These are phyloP conservation scores for Tremellales sp. DNA, from an alignment of 1,284 basidiomycete species.

Conservation along the genomic window DNA sequence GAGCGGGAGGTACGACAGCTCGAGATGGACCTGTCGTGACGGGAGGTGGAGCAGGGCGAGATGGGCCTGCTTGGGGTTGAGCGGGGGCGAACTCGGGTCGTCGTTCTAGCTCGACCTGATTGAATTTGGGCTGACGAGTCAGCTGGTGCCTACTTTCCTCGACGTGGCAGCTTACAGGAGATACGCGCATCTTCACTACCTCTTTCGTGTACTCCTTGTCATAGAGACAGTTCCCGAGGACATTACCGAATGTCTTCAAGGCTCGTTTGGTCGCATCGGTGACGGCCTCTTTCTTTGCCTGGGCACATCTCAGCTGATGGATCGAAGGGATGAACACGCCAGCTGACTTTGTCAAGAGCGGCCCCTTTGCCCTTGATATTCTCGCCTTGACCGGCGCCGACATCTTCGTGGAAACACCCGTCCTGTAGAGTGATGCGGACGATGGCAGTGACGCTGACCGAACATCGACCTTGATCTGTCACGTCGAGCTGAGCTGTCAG, in stretches of 20 bases:
- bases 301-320: constrained; percentile 17
- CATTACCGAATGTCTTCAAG: constrained; percentile 85
- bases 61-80: constrained; percentile 17
- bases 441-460: constrained; percentile 76
- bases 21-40: constrained; percentile 9
- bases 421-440: constrained; percentile 82
- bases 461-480: constrained; percentile 63
- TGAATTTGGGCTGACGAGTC: constrained; percentile 64
- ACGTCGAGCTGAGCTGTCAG: constrained; percentile 53
- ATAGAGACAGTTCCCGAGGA: constrained; percentile 92
- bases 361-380: constrained; percentile 78
- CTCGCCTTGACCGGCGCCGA: constrained; percentile 84
- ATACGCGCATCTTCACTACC: constrained; percentile 77
- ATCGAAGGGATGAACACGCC: neutral
- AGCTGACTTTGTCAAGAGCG: constrained; percentile 83
- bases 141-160: neutral
- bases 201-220: constrained; percentile 84
- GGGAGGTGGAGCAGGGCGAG: constrained; percentile 19
- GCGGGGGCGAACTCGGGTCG: constrained; percentile 63
- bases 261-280: constrained; percentile 91
- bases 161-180: constrained; percentile 58
- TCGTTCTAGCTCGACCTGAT: constrained; percentile 66
- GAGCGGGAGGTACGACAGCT: constrained; percentile 7
- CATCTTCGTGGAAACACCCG: constrained; percentile 86
- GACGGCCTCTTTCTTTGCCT: constrained; percentile 97